Evolutionary conservation across 139 green algal genomes (phyloP), one percentile per base, ranked within the genome.

Genomic region (Pseudopediastrum boryanum): DNA sequence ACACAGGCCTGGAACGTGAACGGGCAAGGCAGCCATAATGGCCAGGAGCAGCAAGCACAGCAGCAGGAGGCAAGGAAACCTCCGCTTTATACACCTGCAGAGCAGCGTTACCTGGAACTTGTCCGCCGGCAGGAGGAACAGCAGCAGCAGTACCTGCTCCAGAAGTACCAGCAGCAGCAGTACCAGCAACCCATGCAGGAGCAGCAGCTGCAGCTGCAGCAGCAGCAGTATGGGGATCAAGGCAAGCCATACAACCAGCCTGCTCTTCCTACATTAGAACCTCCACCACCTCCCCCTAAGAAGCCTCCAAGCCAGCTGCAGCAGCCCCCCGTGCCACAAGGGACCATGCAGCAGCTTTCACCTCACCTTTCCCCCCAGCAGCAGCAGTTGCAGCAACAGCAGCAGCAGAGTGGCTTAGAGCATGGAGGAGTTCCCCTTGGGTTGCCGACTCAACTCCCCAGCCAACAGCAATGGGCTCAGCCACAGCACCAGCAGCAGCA

Each of bases 71-170:
- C n/a, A n/a, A n/a, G n/a, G n/a, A n/a, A n/a, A n/a, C n/a, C n/a
- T n/a, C n/a, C n/a, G n/a, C n/a, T n/a, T n/a, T n/a, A n/a, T n/a
- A n/a, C n/a, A n/a, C n/a, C n/a, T n/a, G n/a, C n/a, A n/a, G n/a
- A n/a, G n/a, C n/a, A n/a, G n/a, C n/a, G n/a, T n/a, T n/a, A n/a
- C n/a, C n/a, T n/a, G n/a, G n/a, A n/a, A n/a, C n/a, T n/a, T n/a
- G n/a, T n/a, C n/a, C n/a, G n/a, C n/a, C n/a, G n/a, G 9, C 50
- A 36, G 19, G 38, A 25, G 50, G 41, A 43, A 52, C 35, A 16
- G 70, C 41, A 16, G 70, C 70, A 16, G 70, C 70, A 54, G 50
- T 39, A 5, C 51, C 35, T 23, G 70, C 50, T 35, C 25, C 64
- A 52, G 64, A 25, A 0, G 64, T 29, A 36, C 39, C 36, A 6